Conservation (phyloP, 78 protist genomes). For the Dictyostelium firmibasis region DNA sequence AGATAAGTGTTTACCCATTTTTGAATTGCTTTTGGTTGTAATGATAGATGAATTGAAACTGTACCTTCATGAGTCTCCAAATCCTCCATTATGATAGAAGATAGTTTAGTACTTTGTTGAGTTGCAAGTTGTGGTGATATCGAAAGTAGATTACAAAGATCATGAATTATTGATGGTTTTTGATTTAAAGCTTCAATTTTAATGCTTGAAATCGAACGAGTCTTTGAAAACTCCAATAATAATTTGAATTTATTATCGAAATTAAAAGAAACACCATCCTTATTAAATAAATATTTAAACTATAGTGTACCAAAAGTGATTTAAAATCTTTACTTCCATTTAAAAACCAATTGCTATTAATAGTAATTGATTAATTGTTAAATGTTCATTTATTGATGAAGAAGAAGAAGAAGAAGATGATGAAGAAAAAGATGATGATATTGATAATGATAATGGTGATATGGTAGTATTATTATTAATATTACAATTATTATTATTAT, state of each 20-base stretch:
- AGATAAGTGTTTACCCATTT: slow-evolving; percentile 59
- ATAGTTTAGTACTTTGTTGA: neutral
- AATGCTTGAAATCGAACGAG: slow-evolving; percentile 1
- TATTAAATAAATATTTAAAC: slow-evolving; percentile 52
- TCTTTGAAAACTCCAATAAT: slow-evolving; percentile 36
- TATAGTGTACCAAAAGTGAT: slow-evolving; percentile 17
- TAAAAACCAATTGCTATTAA: neutral
- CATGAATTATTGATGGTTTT: neutral
- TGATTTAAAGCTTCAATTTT: slow-evolving; percentile 28
- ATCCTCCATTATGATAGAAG: neutral
- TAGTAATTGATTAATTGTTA: neutral
- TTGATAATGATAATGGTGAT: neutral
- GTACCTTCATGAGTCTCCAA: slow-evolving; percentile 15
- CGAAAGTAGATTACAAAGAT: slow-evolving; percentile 12
- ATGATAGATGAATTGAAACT: neutral
- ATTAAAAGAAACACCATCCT: slow-evolving; percentile 64
- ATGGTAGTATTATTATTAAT: neutral
- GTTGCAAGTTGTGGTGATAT: neutral
- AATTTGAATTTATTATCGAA: slow-evolving; percentile 61
- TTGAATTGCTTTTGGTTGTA: slow-evolving; percentile 47
- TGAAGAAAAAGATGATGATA: neutral
- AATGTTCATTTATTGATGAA: neutral
- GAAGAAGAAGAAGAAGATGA: neutral
- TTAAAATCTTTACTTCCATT: neutral
- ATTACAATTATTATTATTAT: neutral